These are phyloP conservation scores for Peronospora destructor DNA, from an alignment of 352 stramenopile species.

Conservation along the genomic window DNA sequence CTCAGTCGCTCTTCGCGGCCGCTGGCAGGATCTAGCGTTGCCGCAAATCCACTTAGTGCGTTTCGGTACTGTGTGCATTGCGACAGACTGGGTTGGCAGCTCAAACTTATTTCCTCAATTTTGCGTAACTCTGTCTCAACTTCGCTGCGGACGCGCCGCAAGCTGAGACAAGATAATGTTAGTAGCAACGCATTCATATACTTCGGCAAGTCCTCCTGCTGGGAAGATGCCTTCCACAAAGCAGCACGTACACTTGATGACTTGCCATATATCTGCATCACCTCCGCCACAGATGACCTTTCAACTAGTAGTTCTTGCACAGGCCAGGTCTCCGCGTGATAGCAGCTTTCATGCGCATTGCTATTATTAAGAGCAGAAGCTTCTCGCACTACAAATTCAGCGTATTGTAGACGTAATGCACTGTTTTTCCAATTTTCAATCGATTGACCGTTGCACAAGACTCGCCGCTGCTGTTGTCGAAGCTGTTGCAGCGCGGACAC, in stretches of 20 bases:
- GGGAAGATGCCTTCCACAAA: slow-evolving; percentile 38
- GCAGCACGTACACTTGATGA: slow-evolving; percentile 32
- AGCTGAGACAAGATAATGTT: slow-evolving; percentile 48
- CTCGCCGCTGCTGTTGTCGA: slow-evolving; percentile 38
- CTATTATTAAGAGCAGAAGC: slow-evolving; percentile 1
- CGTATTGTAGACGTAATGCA: slow-evolving; percentile 35
- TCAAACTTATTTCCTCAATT: slow-evolving; percentile 77
- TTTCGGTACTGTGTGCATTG: slow-evolving; percentile 68
- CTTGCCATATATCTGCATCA: slow-evolving; percentile 46
- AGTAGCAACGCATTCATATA: slow-evolving; percentile 42
- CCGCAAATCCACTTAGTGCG: slow-evolving; percentile 44
- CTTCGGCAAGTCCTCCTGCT: slow-evolving; percentile 21
- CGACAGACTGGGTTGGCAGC: slow-evolving; percentile 42
- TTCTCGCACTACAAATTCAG: slow-evolving; percentile 45
- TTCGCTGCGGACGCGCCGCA: slow-evolving; percentile 65
- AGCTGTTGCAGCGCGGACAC: slow-evolving; percentile 40
- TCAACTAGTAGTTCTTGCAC: slow-evolving; percentile 32
- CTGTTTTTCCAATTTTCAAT: slow-evolving; percentile 53
- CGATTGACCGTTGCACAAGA: slow-evolving; percentile 58
- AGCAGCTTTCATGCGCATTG: slow-evolving; percentile 5
- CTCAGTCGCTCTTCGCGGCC: slow-evolving; percentile 48
- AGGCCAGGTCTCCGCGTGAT: slow-evolving; percentile 26
- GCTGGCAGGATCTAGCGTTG: slow-evolving; percentile 31
- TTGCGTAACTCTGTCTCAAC: slow-evolving; percentile 75
- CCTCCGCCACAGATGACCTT: slow-evolving; percentile 33